phyloP scores from a whole-genome alignment of 2,329 filamentous ascomycete species.

The Phyllosticta citribraziliensis region DNA sequence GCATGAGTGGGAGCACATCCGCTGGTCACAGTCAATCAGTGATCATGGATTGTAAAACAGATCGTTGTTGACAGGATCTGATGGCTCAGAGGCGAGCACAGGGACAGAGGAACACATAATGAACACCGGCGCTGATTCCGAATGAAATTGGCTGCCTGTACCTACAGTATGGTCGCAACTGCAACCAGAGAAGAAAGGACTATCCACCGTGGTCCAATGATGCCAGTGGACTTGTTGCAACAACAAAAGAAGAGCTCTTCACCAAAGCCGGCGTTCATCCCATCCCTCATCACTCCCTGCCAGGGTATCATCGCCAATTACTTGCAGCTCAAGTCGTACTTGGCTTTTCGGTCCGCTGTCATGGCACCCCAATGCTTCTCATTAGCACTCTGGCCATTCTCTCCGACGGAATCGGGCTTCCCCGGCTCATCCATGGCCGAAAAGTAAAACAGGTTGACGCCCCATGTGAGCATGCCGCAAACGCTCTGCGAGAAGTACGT shows the following conservation, averaged over 20 bases:
- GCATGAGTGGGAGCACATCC: background rate
- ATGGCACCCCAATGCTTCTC: conserved; percentile 64
- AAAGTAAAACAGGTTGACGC: conserved; percentile 61
- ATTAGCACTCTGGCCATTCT: conserved; percentile 51
- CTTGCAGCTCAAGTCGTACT: conserved; percentile 37
- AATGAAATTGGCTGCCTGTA: too few relatives aligned
- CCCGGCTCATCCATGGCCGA: conserved; percentile 65
- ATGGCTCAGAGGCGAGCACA: too few relatives aligned
- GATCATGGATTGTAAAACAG: too few relatives aligned
- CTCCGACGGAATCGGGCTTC: conserved; percentile 55
- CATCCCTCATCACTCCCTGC: background rate
- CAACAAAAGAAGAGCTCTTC: background rate
- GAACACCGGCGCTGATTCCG: too few relatives aligned
- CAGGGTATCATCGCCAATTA: background rate
- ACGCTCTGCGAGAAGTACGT: conserved; percentile 53
- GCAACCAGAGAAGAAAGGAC: too few relatives aligned
- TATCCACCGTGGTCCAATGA: too few relatives aligned
- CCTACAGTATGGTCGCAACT: too few relatives aligned
- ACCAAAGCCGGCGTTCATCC: background rate
- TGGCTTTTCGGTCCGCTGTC: conserved; percentile 47
- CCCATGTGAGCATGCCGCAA: conserved; percentile 55
- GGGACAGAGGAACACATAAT: too few relatives aligned
- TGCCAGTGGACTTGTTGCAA: too few relatives aligned
- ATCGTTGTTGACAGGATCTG: too few relatives aligned
- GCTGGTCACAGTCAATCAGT: too few relatives aligned